These are phyloP conservation scores for Ramularia collo-cygni DNA, from an alignment of 2,329 filamentous ascomycete species.

Conservation along the genomic window DNA sequence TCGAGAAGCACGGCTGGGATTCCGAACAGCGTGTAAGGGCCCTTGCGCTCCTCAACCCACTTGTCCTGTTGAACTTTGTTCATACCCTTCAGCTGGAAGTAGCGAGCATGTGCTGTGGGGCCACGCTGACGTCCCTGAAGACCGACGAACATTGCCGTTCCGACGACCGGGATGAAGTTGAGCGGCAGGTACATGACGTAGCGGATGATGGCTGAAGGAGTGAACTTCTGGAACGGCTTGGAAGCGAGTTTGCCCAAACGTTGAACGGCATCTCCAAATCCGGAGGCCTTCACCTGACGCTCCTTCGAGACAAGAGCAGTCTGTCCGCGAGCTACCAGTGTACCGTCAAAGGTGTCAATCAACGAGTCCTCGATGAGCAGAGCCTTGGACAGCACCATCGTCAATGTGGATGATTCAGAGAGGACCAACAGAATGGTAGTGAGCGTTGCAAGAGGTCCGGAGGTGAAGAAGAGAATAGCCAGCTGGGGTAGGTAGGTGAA, in stretches of 20 bases:
- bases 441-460: constrained; percentile 72
- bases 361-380: constrained; percentile 77
- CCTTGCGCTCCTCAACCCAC: constrained; percentile 64
- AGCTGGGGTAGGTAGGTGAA: constrained; percentile 83
- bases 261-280: constrained; percentile 45
- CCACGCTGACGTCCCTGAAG: constrained; percentile 55
- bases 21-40: constrained; percentile 72
- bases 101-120: constrained; percentile 50
- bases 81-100: constrained; percentile 85
- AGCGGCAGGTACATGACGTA: constrained; percentile 83
- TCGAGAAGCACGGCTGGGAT: constrained; percentile 77
- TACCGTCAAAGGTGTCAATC: constrained; percentile 81
- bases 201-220: constrained; percentile 57
- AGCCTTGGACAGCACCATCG: constrained; percentile 53
- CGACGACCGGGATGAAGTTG: constrained; percentile 87
- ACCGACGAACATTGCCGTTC: constrained; percentile 71
- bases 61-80: constrained; percentile 55
- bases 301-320: constrained; percentile 64
- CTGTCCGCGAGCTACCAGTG: constrained; percentile 48
- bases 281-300: constrained; percentile 57
- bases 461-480: constrained; percentile 74
- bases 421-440: constrained; percentile 62
- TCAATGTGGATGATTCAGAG: constrained; percentile 44
- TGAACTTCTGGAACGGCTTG: constrained; percentile 49
- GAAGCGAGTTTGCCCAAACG: constrained; percentile 52